Base-by-base conservation (phyloP, 306 rosid species). In the Rosa persica region DNA sequence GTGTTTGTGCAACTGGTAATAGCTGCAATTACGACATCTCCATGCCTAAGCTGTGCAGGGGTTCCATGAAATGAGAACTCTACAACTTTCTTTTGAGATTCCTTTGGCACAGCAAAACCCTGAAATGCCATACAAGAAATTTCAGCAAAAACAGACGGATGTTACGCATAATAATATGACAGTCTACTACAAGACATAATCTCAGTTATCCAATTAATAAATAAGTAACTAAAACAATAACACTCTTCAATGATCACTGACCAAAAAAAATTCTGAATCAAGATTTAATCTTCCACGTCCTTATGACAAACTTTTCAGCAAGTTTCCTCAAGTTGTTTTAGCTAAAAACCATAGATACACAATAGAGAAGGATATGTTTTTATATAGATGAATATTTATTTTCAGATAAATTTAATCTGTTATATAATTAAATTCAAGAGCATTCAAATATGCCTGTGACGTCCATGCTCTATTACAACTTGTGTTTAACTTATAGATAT, bases 1-100 rank as follows among this genome's bases (percentile, higher is more conserved):
- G 98, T 95, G 83, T 95, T 95, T 75, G 99, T 95, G 85, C 99
- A 95, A 80, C 99, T 95, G 83, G 99, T 95, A 85, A 95, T 95
- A 66, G 99, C 99, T 72, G 99, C 99, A 44, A 93, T 93, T 23
- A 93, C 99, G 65, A 95, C 98, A 89, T 91, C 95, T 42, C 98
- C 99, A 57, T 95, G 99, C 87, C 87, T 87, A 77, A 95, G 98
- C 80, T 95, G 87, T 30, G 93, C 98, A 44, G 91, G 83, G 72
- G 85, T 78, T 67, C 89, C 99, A 10, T 82, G 77, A 79, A 93
- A 95, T 67, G 76, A 20, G 86, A 95, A 95, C 76, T 89, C 91
- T 70, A 51, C 91, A 42, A 83, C 89, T 83, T 91, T 95, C 12
- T 36, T 83, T 77, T 95, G 98, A 51, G 89, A 87, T 75, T 93